A percentile compares a stretch with the other conserved stretches of the same genome.
phyloP scores from a whole-genome alignment of 2,329 filamentous ascomycete species.

The Pyrenochaeta sp. region DNA sequence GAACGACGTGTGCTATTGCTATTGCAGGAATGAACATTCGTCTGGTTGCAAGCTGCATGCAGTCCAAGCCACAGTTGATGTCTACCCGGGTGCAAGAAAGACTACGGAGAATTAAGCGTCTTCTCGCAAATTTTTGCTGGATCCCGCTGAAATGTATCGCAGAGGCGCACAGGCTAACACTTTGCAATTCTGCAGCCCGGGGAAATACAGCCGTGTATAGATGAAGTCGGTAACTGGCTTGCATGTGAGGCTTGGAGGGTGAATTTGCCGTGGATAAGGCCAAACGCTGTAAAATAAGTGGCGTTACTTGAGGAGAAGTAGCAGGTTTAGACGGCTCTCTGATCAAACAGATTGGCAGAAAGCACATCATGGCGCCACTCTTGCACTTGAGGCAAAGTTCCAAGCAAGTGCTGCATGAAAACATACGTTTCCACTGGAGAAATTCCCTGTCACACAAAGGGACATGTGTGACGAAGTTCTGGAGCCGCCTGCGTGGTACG shows the following conservation, averaged over 20 bases:
- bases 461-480: slow-evolving; percentile 17
- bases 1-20: not conserved
- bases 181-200: not conserved
- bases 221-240: not conserved
- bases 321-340: not conserved
- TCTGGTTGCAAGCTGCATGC: not conserved
- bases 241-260: slow-evolving; percentile 3
- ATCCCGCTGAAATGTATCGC: not conserved
- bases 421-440: slow-evolving; percentile 3
- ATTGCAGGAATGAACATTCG: not conserved
- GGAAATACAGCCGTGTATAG: not conserved
- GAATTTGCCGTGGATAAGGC: slow-evolving; percentile 15
- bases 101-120: too few species aligned
- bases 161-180: slow-evolving; percentile 3
- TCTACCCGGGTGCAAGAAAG: not conserved
- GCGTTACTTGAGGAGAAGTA: slow-evolving; percentile 4
- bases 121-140: slow-evolving; percentile 2
- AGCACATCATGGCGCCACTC: slow-evolving; percentile 9
- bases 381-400: slow-evolving; percentile 7
- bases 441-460: slow-evolving; percentile 4
- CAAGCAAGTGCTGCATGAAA: slow-evolving; percentile 9
- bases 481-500: slow-evolving; percentile 17
- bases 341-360: not conserved
- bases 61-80: not conserved
- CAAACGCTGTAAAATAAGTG: slow-evolving; percentile 1